Conservation (phyloP, 441 rosid genomes). For the Omphalea diandra region DNA sequence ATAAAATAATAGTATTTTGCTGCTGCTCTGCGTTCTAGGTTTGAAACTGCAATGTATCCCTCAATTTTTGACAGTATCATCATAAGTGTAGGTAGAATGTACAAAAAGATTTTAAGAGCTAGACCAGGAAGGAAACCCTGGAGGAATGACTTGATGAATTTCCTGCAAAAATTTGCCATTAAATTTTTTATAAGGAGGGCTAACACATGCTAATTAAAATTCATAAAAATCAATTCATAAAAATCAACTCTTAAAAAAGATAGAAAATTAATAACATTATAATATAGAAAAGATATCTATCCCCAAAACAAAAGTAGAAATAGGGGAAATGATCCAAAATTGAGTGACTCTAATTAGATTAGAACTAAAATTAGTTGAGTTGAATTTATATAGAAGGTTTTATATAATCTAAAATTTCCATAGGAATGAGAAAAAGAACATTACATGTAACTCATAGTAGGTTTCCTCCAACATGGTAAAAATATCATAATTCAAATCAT, state of each 20-base stretch:
- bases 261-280: no score
- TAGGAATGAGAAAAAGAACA: background rate
- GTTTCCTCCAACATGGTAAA: background rate
- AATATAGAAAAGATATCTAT: background rate
- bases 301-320: background rate
- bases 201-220: conserved; percentile 8
- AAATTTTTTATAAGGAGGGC: conserved; percentile 1
- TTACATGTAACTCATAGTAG: background rate
- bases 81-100: conserved; percentile 66
- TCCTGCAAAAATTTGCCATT: conserved; percentile 46
- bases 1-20: conserved; percentile 92
- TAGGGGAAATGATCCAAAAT: background rate
- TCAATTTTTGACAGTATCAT: conserved; percentile 94
- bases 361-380: background rate
- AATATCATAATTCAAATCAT: background rate
- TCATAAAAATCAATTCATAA: background rate
- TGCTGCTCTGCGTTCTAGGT: conserved; percentile 76
- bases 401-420: background rate
- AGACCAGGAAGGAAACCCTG: conserved; percentile 98
- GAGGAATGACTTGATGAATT: conserved; percentile 87
- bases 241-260: background rate
- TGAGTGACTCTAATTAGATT: background rate
- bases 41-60: conserved; percentile 76
- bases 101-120: conserved; percentile 80
- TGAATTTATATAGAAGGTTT: background rate